phyloP scores from a whole-genome alignment of 768 basidiomycete genomes.

The Coprinopsis cinerea region DNA sequence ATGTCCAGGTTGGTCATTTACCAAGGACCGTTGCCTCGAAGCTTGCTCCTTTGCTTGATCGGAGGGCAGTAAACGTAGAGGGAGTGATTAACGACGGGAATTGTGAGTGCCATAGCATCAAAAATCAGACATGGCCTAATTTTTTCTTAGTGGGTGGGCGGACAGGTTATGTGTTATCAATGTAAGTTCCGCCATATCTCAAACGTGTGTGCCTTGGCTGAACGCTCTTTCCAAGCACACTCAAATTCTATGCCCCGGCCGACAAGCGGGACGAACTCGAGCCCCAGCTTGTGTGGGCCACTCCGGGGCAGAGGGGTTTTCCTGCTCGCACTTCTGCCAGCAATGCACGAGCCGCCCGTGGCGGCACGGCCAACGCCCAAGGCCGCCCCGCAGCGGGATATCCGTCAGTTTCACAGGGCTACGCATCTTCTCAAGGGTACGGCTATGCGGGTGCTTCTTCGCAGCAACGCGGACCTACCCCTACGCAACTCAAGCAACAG shows the following conservation, averaged over 20 bases:
- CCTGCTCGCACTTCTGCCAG: slow-evolving; percentile 15
- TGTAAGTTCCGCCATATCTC: slow-evolving; percentile 39
- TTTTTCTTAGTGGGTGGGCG: slow-evolving; percentile 33
- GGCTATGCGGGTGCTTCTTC: background rate
- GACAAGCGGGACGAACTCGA: slow-evolving; percentile 58
- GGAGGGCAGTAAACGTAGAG: slow-evolving; percentile 57
- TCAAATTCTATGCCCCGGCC: slow-evolving; percentile 66
- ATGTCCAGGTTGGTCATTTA: slow-evolving; percentile 76
- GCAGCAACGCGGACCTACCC: slow-evolving; percentile 19
- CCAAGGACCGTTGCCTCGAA: slow-evolving; percentile 51
- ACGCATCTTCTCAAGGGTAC: background rate
- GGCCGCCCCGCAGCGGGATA: slow-evolving; percentile 9
- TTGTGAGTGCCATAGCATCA: slow-evolving; percentile 29
- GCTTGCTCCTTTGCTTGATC: slow-evolving; percentile 71
- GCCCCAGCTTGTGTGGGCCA: slow-evolving; percentile 68
- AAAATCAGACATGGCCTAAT: slow-evolving; percentile 8
- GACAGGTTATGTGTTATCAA: slow-evolving; percentile 46
- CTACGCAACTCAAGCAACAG: slow-evolving; percentile 41
- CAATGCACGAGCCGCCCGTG: slow-evolving; percentile 12
- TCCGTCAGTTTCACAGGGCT: too few species aligned
- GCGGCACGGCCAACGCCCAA: background rate
- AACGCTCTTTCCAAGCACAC: slow-evolving; percentile 35
- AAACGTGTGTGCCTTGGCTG: background rate
- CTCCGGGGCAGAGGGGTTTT: slow-evolving; percentile 60
- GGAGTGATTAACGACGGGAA: slow-evolving; percentile 68